Evolutionary conservation across 495 filamentous ascomycete genomes (phyloP).

Genomic region (Penicillium daleae): DNA sequence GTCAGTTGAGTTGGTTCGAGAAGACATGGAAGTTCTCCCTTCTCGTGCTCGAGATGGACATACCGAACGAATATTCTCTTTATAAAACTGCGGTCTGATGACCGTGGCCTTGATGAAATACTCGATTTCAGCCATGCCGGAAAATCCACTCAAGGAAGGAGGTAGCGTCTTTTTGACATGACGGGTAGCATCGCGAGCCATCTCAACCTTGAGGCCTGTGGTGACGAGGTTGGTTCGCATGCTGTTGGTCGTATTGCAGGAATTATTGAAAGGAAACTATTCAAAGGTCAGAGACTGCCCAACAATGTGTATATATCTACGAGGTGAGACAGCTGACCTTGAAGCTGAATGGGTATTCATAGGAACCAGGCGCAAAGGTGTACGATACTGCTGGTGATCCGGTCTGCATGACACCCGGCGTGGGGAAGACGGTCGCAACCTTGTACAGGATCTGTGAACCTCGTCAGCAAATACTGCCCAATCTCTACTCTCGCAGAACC

Average conservation of each 20-base stretch:
- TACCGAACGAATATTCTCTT: constrained; percentile 78
- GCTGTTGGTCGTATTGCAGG: constrained; percentile 67
- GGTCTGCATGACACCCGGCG: constrained; percentile 52
- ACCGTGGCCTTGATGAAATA: constrained; percentile 95
- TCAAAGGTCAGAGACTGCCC: constrained; percentile 2
- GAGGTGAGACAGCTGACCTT: constrained; percentile 54
- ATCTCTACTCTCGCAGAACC: neutral
- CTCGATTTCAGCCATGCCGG: constrained; percentile 81
- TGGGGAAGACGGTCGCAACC: constrained; percentile 65
- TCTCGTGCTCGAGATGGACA: constrained; percentile 15
- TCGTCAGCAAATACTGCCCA: constrained; percentile 16
- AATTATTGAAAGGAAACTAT: constrained; percentile 87
- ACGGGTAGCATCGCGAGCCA: constrained; percentile 55
- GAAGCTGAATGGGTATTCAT: constrained; percentile 91
- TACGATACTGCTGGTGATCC: constrained; percentile 52
- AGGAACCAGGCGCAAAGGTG: constrained; percentile 72
- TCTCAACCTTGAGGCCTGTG: constrained; percentile 58
- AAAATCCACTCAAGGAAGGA: constrained; percentile 81
- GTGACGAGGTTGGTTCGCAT: constrained; percentile 61
- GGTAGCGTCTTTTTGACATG: constrained; percentile 90
- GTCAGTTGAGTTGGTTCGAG: constrained; percentile 14
- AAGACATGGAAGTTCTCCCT: neutral
- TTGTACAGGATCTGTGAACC: constrained; percentile 65
- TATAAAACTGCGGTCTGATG: constrained; percentile 77
- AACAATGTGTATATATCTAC: neutral